Evolutionary conservation across 2,329 filamentous ascomycete genomes (phyloP).

Genomic region (Botrytis paeoniae): DNA sequence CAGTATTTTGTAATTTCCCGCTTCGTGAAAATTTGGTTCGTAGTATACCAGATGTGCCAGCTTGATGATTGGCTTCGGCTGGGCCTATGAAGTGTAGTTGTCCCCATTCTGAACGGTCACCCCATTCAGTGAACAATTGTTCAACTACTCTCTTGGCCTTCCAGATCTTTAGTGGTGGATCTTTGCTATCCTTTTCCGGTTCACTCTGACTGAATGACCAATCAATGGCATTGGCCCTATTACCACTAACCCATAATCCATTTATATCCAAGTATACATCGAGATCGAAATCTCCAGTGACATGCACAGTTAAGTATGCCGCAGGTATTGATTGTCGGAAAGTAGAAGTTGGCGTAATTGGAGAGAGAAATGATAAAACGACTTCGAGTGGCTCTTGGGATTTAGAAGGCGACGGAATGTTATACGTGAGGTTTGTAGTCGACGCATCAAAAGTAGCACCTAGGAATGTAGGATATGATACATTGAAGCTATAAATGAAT

Average conservation of each 20-base stretch:
- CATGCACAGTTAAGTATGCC: conserved; percentile 70
- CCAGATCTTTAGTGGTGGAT: conserved; percentile 60
- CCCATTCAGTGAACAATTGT: conserved; percentile 69
- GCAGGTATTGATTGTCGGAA: conserved; percentile 54
- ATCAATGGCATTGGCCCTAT: conserved; percentile 63
- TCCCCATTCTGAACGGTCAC: conserved; percentile 81
- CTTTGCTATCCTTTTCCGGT: conserved; percentile 40
- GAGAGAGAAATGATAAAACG: conserved; percentile 53
- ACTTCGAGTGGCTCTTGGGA: conserved; percentile 48
- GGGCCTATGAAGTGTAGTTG: conserved; percentile 74
- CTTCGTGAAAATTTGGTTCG: conserved; percentile 67
- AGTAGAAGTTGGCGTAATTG: conserved; percentile 37
- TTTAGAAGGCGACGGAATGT: conserved; percentile 47
- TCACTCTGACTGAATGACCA: conserved; percentile 60
- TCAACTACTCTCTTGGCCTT: conserved; percentile 58
- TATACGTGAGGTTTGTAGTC: conserved; percentile 66
- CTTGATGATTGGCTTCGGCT: conserved; percentile 63
- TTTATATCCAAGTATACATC: conserved; percentile 67
- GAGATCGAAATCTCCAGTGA: conserved; percentile 62
- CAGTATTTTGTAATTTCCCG: conserved; percentile 62
- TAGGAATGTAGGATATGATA: conserved; percentile 56
- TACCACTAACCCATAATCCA: conserved; percentile 79
- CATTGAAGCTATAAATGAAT: conserved; percentile 46
- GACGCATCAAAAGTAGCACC: conserved; percentile 67
- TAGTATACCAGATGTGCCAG: conserved; percentile 63